Evolutionary conservation across 73 alveolate species (phyloP).

Genomic region (Tetrahymena thermophila): DNA sequence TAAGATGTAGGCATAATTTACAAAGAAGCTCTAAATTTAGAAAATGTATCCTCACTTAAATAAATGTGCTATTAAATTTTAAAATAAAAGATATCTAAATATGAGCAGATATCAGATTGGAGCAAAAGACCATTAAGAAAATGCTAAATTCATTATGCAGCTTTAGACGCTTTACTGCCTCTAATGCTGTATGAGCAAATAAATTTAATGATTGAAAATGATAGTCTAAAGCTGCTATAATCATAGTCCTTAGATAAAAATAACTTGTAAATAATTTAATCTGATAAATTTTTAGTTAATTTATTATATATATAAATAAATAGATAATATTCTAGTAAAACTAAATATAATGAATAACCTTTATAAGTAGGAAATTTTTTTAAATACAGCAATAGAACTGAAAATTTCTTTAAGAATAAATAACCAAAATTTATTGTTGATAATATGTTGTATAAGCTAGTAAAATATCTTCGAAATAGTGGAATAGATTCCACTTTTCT

Average conservation of each 20-base stretch:
- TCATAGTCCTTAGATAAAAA: not conserved
- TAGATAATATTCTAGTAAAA: not conserved
- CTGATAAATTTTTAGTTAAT: too few relatives aligned
- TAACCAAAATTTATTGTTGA: slow-evolving; percentile 24
- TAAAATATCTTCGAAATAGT: slow-evolving; percentile 15
- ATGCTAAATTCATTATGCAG: slow-evolving; percentile 86
- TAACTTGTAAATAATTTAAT: not conserved
- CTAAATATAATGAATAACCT: not conserved
- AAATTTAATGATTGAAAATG: not conserved
- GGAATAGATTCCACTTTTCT: slow-evolving; percentile 33
- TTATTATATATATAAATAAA: too few relatives aligned
- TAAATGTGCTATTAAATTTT: not conserved
- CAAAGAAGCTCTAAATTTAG: not conserved
- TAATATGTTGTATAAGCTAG: slow-evolving; percentile 22
- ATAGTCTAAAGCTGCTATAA: not conserved
- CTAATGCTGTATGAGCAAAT: not conserved
- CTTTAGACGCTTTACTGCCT: slow-evolving; percentile 78
- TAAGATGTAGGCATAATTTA: not conserved
- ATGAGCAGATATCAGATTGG: slow-evolving; percentile 87
- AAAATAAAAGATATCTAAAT: slow-evolving; percentile 51
- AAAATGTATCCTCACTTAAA: not conserved
- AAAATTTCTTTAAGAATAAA: not conserved
- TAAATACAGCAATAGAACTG: not conserved
- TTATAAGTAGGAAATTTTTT: not conserved
- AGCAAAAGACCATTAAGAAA: slow-evolving; percentile 74